These are phyloP conservation scores for Cryomyces minteri DNA, from an alignment of 495 filamentous ascomycete species.

Conservation along the genomic window DNA sequence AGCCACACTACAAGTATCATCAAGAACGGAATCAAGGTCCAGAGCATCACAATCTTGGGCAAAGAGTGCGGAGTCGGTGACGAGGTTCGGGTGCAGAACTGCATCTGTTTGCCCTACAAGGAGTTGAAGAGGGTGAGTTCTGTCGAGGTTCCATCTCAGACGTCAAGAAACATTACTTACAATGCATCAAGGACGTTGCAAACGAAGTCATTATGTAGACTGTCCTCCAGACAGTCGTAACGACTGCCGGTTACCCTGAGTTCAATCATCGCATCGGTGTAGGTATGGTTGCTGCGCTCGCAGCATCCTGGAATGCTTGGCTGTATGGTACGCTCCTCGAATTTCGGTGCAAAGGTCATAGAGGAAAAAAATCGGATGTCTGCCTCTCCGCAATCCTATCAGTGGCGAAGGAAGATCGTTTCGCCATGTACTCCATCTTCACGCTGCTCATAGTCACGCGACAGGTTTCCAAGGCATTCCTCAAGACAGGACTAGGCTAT, in stretches of 20 bases:
- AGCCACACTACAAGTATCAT: slow-evolving; percentile 89
- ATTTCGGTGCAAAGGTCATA: too few species aligned
- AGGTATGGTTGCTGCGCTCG: too few species aligned
- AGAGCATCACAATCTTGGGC: slow-evolving; percentile 94
- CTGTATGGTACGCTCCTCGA: too few species aligned
- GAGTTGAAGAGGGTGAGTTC: slow-evolving; percentile 85
- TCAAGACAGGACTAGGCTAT: too few species aligned
- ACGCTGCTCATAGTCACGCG: too few species aligned
- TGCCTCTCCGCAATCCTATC: too few species aligned
- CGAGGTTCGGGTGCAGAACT: slow-evolving; percentile 95
- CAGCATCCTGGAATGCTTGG: too few species aligned
- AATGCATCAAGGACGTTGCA: slow-evolving; percentile 5
- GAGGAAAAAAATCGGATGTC: too few species aligned
- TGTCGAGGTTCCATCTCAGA: not conserved
- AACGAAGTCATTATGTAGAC: slow-evolving; percentile 13
- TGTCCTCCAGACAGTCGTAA: not conserved
- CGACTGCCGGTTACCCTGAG: not conserved
- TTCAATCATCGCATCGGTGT: not conserved
- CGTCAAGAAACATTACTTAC: not conserved
- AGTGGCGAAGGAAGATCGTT: too few species aligned
- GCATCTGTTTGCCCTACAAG: slow-evolving; percentile 94
- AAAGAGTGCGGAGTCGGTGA: slow-evolving; percentile 93
- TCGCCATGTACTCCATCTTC: too few species aligned
- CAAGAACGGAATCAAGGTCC: slow-evolving; percentile 95
- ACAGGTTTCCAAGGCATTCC: too few species aligned